phyloP scores from a whole-genome alignment of 495 filamentous ascomycete species.

The Aspergillus avenaceus region DNA sequence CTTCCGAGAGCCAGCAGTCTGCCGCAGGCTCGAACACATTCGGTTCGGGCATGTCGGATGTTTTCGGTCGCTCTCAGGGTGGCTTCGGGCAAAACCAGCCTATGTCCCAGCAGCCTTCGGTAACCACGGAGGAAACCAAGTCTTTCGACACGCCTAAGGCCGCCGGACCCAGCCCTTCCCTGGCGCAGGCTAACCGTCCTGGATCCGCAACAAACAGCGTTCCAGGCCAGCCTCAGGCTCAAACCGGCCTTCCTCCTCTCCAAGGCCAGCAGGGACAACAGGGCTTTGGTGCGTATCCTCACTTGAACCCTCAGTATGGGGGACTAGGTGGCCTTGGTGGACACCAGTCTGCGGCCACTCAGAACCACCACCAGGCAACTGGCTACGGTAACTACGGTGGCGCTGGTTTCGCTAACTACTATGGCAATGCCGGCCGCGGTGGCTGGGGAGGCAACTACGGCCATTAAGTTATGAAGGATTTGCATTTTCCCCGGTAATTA shows the following conservation, averaged over 20 bases:
- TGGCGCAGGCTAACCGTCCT: slow-evolving; percentile 73
- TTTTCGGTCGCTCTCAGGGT: slow-evolving; percentile 67
- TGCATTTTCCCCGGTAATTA: slow-evolving; percentile 31
- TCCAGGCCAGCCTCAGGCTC: slow-evolving; percentile 55
- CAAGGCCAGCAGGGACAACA: slow-evolving; percentile 66
- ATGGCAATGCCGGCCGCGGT: slow-evolving; percentile 50
- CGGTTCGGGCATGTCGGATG: slow-evolving; percentile 66
- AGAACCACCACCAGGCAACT: slow-evolving; percentile 58
- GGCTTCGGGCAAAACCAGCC: slow-evolving; percentile 66
- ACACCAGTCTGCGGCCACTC: slow-evolving; percentile 54
- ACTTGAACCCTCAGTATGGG: slow-evolving; percentile 69
- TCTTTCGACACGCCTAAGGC: slow-evolving; percentile 70
- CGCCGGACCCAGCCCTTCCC: slow-evolving; percentile 77
- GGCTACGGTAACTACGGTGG: slow-evolving; percentile 47
- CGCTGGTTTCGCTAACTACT: slow-evolving; percentile 54
- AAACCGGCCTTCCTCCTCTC: slow-evolving; percentile 65
- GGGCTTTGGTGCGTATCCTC: slow-evolving; percentile 72
- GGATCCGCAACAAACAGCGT: slow-evolving; percentile 78
- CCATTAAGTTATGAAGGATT: slow-evolving; percentile 36
- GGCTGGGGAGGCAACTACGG: slow-evolving; percentile 72
- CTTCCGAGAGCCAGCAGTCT: slow-evolving; percentile 60
- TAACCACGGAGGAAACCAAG: slow-evolving; percentile 68
- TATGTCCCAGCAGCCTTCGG: slow-evolving; percentile 59
- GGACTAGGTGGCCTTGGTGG: slow-evolving; percentile 66
- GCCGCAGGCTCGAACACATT: slow-evolving; percentile 61